phyloP scores from a whole-genome alignment of 2,329 filamentous ascomycete species.

The Leptographium wingfieldii region DNA sequence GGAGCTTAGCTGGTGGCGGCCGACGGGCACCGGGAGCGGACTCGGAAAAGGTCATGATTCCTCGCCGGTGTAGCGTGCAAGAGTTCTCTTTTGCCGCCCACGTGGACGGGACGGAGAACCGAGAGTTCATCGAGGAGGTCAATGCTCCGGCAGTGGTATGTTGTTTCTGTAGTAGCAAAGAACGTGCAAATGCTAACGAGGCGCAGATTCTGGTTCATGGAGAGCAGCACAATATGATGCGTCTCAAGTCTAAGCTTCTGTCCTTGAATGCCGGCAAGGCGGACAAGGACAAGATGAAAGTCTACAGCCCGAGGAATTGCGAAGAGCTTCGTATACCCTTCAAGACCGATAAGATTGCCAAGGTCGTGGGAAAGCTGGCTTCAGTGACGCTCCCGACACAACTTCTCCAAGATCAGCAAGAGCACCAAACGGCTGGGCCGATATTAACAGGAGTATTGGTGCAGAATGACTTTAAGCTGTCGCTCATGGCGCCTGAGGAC shows the following conservation, averaged over 20 bases:
- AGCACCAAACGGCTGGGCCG: slow-evolving; percentile 18
- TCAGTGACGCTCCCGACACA: slow-evolving; percentile 56
- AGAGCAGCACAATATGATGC: slow-evolving; percentile 96
- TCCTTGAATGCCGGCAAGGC: slow-evolving; percentile 78
- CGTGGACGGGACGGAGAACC: slow-evolving; percentile 89
- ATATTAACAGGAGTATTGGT: slow-evolving; percentile 85
- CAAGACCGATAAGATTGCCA: slow-evolving; percentile 86
- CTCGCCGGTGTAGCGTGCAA: slow-evolving; percentile 79
- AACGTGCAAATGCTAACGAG: slow-evolving; percentile 6
- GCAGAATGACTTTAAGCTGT: slow-evolving; percentile 95
- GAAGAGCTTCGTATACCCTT: slow-evolving; percentile 93
- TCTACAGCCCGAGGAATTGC: slow-evolving; percentile 88
- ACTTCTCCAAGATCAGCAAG: slow-evolving; percentile 5
- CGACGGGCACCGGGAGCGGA: slow-evolving; percentile 53
- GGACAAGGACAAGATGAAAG: slow-evolving; percentile 72
- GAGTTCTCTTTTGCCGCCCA: slow-evolving; percentile 95
- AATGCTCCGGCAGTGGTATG: slow-evolving; percentile 79
- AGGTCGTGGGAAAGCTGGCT: slow-evolving; percentile 89
- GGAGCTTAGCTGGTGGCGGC: slow-evolving; percentile 46
- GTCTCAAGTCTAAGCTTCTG: slow-evolving; percentile 84
- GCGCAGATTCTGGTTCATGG: slow-evolving; percentile 84
- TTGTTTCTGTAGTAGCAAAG: neutral
- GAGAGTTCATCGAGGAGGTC: slow-evolving; percentile 93
- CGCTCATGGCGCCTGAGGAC: slow-evolving; percentile 92
- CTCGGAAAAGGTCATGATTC: slow-evolving; percentile 82